Evolutionary conservation across 1,284 basidiomycete genomes (phyloP), one percentile per base, ranked within the genome.

Genomic region (Xerocomus amazonicus): DNA sequence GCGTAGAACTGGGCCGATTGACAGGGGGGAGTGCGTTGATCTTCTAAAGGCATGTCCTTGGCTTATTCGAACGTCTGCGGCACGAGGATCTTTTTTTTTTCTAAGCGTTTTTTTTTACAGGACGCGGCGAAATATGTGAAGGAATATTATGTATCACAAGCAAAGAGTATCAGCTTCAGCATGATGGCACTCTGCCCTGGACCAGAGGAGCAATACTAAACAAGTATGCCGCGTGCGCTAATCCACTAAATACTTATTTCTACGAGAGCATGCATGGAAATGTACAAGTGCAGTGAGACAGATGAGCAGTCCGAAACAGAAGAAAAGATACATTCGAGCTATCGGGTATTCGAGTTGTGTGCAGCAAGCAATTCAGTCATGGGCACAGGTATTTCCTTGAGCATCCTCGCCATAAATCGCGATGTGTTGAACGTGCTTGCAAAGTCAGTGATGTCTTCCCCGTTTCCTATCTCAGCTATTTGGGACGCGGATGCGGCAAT

Each of bases 41-140:
- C 72, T 94, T 37, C 69, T 92, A 36, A 65, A 71, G 60, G 87
- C 84, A 59, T 47, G 65, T 31, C 10, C n/a, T 29, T 31, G 16
- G 10, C 28, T n/a, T 5, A 7, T 41, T 41, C 14, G 10, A 8
- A 17, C 5, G 13, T 19, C 16, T 17, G 16, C 13, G 28, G 7
- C 29, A 23, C 19, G 19, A 23, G 16, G 9, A 23, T 14, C 26
- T 12, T 41, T 41, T 28, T 41, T 17, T 29, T 16, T 29, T 28
- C 9, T 14, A 10, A 31, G 2, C 7, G 2, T 23, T 23, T 23
- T 23, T 23, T 12, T 41, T 27, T n/a, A 12, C 43, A 91, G 85
- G 87, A 90, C 57, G 81, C 81, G 0, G 86, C 84, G 3, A 77
- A 76, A 56, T 70, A 88, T 46, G 77, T 92, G 31, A 81, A 79